Base-by-base conservation (phyloP, 306 rosid species). In the Cucurbita ficifolia region DNA sequence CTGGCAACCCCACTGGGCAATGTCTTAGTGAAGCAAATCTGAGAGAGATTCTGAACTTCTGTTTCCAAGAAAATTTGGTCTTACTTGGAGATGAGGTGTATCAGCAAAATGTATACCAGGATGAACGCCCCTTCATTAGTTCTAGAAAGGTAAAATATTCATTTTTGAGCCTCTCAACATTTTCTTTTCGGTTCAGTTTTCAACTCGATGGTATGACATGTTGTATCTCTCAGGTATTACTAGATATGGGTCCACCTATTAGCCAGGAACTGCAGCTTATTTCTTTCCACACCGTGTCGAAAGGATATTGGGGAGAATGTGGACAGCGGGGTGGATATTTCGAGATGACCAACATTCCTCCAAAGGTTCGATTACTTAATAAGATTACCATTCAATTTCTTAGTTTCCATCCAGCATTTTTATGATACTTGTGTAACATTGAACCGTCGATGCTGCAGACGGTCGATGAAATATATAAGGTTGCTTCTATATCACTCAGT, bases 41-140 rank as follows among this genome's bases (percentile, higher is more conserved):
- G 76, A 83, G 84, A 83, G 89, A 86, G 81, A 82, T 95, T 76
- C 60, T 95, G 80, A 85, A 67, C 78, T 95, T 89, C 84, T 95
- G 97, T 76, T 86, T 73, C 84, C 84, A 86, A 59, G 99, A 95
- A 81, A 84, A 81, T 74, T 78, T 95, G 77, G 99, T 80, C 58
- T 85, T 95, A 89, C 96, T 95, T 73, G 99, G 99, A 79, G 99
- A 95, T 77, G 99, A 95, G 85, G 99, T 95, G 79, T 95, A 95
- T 85, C 99, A 95, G 86, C 90, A 87, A 76, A 95, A 95, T 57
- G 83, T 95, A 81, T 95, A 95, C 86, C 99, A 95, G 84, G 96
- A 95, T 43, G 96, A 91, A 73, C 92, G 99, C 29, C 97, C 99
- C 79, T 95, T 95, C 69, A 14, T 95, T 43, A 95, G 99, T 83